Evolutionary conservation across 2,329 filamentous ascomycete species (phyloP).

Genomic region (Chaetomium sp.): DNA sequence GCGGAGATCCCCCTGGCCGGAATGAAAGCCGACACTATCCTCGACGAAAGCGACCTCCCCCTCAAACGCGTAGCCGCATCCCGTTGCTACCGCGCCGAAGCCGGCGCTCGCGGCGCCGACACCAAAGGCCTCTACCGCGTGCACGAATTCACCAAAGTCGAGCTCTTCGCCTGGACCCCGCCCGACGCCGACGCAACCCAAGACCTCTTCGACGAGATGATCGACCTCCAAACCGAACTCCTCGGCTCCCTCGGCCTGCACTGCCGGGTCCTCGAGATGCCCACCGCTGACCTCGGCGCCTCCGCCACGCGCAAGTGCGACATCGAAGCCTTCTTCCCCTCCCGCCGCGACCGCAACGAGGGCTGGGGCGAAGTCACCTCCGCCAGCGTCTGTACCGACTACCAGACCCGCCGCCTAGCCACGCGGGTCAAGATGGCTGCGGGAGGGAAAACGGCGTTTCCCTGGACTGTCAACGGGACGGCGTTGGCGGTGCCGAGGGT

Average conservation of each 20-base stretch:
- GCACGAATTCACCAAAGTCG: constrained; percentile 97
- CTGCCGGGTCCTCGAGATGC: constrained; percentile 91
- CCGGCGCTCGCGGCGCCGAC: constrained; percentile 79
- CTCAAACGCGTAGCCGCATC: constrained; percentile 76
- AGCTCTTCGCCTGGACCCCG: constrained; percentile 88
- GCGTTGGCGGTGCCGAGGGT: constrained; percentile 87
- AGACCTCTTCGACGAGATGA: constrained; percentile 73
- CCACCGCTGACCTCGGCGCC: constrained; percentile 78
- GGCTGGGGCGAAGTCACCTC: constrained; percentile 95
- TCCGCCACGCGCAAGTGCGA: constrained; percentile 82
- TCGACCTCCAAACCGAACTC: constrained; percentile 81
- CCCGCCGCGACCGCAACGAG: constrained; percentile 55
- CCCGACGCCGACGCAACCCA: constrained; percentile 46
- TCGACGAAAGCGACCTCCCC: constrained; percentile 63
- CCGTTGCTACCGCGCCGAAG: constrained; percentile 93
- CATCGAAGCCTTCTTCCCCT: constrained; percentile 92
- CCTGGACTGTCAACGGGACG: constrained; percentile 90
- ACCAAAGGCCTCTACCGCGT: constrained; percentile 95
- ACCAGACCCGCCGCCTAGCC: constrained; percentile 76
- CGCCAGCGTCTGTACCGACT: constrained; percentile 87
- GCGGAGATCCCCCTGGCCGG: constrained; percentile 92
- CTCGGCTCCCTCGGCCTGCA: constrained; percentile 69
- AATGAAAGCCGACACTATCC: constrained; percentile 69
- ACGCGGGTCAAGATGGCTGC: constrained; percentile 58
- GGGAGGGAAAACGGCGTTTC: constrained; percentile 59